phyloP scores from a whole-genome alignment of 1,284 basidiomycete species.

The Ceratobasidium sp. region DNA sequence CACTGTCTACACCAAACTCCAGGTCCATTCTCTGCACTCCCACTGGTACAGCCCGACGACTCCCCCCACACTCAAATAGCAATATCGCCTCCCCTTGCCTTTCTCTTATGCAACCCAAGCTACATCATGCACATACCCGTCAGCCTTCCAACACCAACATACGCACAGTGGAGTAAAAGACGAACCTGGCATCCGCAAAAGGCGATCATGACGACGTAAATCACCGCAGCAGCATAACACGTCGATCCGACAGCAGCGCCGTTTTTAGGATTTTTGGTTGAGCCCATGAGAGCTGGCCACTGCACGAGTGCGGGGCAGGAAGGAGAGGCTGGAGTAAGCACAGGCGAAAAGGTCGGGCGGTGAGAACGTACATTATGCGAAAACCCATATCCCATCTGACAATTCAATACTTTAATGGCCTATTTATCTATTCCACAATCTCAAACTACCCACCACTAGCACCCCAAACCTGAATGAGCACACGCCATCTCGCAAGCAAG shows the following conservation, averaged over 20 bases:
- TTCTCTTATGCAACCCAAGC: constrained; percentile 28
- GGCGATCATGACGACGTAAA: constrained; percentile 60
- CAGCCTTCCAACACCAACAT: background rate
- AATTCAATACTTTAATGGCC: constrained; percentile 10
- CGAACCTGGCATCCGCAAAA: constrained; percentile 63
- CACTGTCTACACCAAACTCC: constrained; percentile 22
- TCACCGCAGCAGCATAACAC: constrained; percentile 61
- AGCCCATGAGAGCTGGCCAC: constrained; percentile 62
- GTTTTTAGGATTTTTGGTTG: constrained; percentile 59
- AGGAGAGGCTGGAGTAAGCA: background rate
- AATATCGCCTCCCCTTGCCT: constrained; percentile 33
- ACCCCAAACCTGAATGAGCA: background rate
- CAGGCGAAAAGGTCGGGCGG: constrained; percentile 38
- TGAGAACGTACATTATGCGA: constrained; percentile 53
- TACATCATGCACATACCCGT: background rate
- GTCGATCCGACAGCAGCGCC: constrained; percentile 58
- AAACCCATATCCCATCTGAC: constrained; percentile 57
- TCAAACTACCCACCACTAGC: constrained; percentile 32
- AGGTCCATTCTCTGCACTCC: background rate
- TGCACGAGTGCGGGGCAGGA: constrained; percentile 45
- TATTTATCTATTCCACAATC: no score
- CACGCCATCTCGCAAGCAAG: background rate
- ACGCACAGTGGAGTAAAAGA: constrained; percentile 12
- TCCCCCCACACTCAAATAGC: constrained; percentile 17
- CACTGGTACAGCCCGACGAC: background rate